Base-by-base conservation (phyloP, 768 basidiomycete species). In the Basidioascus undulatus region DNA sequence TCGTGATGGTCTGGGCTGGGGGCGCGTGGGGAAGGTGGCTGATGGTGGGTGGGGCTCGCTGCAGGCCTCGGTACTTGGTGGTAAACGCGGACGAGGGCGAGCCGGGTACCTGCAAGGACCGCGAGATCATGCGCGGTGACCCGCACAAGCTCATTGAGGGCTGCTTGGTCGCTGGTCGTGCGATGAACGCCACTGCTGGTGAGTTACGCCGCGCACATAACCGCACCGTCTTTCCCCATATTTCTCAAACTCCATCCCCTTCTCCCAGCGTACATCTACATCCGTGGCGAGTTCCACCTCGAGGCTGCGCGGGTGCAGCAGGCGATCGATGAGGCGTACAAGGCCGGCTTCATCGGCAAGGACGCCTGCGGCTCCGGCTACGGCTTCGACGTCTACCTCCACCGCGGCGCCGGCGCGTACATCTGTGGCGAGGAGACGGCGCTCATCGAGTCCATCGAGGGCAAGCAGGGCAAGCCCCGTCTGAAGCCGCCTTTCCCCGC, bases 391-490 rank as follows among this genome's bases (percentile, higher is more conserved):
- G 82, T 96, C 32, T 94, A 96, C 59, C 60, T 98, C n/a, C 89
- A 98, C 59, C 81, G 89, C 42, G 89, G 89, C 15, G 89, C 89
- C 2, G 89, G 89, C 40, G 89, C 89, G 18, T 94, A 98, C 62
- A 89, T 98, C 47, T 98, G 89, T 54, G 89, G 89, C 20, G 89
- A 98, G 61, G 89, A 98, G 61, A 96, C 89, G 0, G 89, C 89
- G 3, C 65, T 98, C 18, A 98, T 98, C 51, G 89, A 98, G 64
- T 80, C 76, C 49, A 59, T 98, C 39, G 89, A 96, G 61, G 89
- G 89, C 10, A 98, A 98, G 60, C 89, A 94, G 60, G 89, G 89
- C 20, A 98, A 98, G 57, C 89, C 89, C 1, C 70, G 89, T 38
- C 66, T 98, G 48, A 98, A 98, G 65, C 89, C 89, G 4, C 89